phyloP scores from a whole-genome alignment of 2,329 filamentous ascomycete genomes.

The Aspergillus bombycis region DNA sequence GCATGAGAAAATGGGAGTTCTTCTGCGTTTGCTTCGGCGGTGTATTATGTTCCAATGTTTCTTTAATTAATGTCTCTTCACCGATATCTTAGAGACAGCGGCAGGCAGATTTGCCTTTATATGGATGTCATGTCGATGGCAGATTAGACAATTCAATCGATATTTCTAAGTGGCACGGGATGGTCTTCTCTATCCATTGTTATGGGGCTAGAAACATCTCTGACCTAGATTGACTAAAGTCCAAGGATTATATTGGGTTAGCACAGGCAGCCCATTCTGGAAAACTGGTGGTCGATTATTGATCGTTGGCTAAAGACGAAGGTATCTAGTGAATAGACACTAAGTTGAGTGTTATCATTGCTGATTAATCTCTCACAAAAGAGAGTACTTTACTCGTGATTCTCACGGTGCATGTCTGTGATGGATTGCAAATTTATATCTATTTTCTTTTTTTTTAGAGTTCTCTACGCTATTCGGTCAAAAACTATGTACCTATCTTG shows the following conservation, averaged over 20 bases:
- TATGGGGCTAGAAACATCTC: neutral
- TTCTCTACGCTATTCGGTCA: neutral
- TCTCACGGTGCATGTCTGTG: neutral
- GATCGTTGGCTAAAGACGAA: too few species aligned
- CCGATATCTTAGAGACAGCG: neutral
- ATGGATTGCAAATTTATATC: neutral
- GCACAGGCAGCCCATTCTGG: neutral
- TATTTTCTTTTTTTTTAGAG: neutral
- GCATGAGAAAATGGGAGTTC: constrained; percentile 22
- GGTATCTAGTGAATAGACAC: neutral
- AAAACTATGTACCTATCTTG: neutral
- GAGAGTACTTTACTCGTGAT: neutral
- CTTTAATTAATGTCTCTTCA: constrained; percentile 5
- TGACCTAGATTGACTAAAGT: neutral
- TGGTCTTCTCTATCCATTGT: neutral
- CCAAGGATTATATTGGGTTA: neutral
- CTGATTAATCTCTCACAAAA: neutral
- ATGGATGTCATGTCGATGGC: neutral
- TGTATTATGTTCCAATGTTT: constrained; percentile 5
- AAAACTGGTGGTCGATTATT: neutral
- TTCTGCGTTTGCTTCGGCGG: constrained; percentile 8
- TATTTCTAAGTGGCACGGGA: neutral
- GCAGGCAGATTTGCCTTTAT: neutral
- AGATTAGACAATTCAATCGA: neutral
- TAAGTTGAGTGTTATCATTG: neutral